Conservation (phyloP, 805 yeast species). For the Candida ficus region DNA sequence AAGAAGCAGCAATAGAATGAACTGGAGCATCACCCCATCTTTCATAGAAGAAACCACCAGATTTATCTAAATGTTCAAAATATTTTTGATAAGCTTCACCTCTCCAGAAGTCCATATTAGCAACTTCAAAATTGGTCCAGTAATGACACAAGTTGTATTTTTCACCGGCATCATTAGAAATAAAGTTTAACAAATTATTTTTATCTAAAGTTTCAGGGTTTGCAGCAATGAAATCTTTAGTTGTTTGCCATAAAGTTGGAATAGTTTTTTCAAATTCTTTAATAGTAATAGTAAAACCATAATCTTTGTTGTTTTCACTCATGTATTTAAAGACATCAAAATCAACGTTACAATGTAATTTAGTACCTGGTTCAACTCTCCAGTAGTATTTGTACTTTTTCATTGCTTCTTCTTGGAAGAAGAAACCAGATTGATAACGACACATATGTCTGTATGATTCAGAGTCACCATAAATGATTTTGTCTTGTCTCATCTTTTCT, state of each 20-base stretch:
- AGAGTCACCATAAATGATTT: slow-evolving; percentile 59
- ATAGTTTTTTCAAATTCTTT: slow-evolving; percentile 73
- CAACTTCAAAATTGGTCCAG: slow-evolving; percentile 79
- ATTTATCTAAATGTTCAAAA: slow-evolving; percentile 55
- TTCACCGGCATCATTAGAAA: slow-evolving; percentile 58
- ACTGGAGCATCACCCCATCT: slow-evolving; percentile 96
- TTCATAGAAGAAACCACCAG: slow-evolving; percentile 81
- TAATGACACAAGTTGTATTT: slow-evolving; percentile 73
- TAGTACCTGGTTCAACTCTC: slow-evolving; percentile 89
- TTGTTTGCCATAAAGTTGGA: slow-evolving; percentile 71
- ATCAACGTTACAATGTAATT: slow-evolving; percentile 76
- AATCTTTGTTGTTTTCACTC: slow-evolving; percentile 69
- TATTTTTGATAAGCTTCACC: slow-evolving; percentile 50
- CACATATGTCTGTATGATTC: slow-evolving; percentile 86
- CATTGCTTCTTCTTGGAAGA: slow-evolving; percentile 73
- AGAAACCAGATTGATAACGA: slow-evolving; percentile 85
- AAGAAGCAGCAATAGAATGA: slow-evolving; percentile 80
- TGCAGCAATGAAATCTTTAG: slow-evolving; percentile 52
- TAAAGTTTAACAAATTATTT: slow-evolving; percentile 55
- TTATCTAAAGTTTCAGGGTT: slow-evolving; percentile 41
- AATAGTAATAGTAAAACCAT: slow-evolving; percentile 74
- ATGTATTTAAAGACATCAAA: slow-evolving; percentile 79
- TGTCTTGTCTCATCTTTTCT: slow-evolving; percentile 77
- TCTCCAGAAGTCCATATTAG: slow-evolving; percentile 66
- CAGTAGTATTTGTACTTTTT: slow-evolving; percentile 82